Conservation (phyloP, 2,329 filamentous ascomycete species). For the Paraconiothyrium sp. region DNA sequence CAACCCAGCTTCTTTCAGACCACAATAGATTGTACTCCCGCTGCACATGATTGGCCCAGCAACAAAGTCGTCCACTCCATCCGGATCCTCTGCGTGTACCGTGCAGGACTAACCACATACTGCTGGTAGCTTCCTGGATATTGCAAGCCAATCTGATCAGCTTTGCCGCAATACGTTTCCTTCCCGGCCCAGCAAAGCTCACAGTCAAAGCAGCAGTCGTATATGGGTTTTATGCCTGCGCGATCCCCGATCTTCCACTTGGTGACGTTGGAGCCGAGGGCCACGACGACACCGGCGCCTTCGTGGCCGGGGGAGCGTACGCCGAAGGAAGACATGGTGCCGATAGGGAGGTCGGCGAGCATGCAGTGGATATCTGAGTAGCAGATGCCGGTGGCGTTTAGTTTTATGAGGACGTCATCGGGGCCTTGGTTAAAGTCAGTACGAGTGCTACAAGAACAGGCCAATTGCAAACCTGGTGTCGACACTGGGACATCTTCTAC, state of each 20-base stretch:
- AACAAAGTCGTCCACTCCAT: constrained; percentile 54
- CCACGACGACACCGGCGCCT: constrained; percentile 64
- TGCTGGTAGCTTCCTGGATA: constrained; percentile 54
- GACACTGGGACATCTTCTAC: constrained; percentile 58
- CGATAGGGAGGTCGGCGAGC: constrained; percentile 59
- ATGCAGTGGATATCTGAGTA: constrained; percentile 67
- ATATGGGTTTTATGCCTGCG: constrained; percentile 54
- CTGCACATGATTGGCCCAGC: constrained; percentile 59
- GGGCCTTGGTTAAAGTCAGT: constrained; percentile 44
- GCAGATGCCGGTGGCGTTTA: constrained; percentile 67
- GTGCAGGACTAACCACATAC: constrained; percentile 56
- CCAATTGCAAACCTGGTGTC: constrained; percentile 48
- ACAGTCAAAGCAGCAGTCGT: constrained; percentile 62
- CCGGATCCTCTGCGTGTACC: constrained; percentile 58
- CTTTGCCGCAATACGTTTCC: constrained; percentile 43
- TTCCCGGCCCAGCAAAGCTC: constrained; percentile 54
- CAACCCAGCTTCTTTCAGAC: constrained; percentile 61
- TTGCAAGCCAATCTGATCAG: constrained; percentile 73
- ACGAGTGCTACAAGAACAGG: no score
- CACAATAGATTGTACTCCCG: constrained; percentile 52
- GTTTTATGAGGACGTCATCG: constrained; percentile 64
- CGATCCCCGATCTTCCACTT: constrained; percentile 52
- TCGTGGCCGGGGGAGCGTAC: constrained; percentile 61
- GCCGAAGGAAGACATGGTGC: constrained; percentile 45
- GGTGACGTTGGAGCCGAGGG: constrained; percentile 61